phyloP scores from a whole-genome alignment of 2,329 filamentous ascomycete genomes.

The Apiospora pterosperma region DNA sequence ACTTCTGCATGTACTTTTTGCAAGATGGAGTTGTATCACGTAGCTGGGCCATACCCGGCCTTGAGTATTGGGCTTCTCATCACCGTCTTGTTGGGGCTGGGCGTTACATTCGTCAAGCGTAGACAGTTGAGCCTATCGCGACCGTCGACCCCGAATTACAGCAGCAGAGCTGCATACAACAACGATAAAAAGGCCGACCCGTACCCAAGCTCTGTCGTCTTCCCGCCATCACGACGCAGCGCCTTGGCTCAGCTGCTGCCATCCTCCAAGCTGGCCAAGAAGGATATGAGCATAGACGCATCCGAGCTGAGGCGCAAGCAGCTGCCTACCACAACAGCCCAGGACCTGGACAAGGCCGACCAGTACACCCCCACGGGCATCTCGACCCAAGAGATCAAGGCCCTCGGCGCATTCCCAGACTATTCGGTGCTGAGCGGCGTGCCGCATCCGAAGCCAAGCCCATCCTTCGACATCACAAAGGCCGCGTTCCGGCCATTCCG shows the following conservation, averaged over 20 bases:
- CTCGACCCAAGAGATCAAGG: conserved; percentile 64
- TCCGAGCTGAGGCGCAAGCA: conserved; percentile 5
- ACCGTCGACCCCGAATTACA: neutral
- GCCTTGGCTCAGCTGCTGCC: conserved; percentile 7
- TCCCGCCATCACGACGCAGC: conserved; percentile 8
- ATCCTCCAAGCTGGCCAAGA: neutral
- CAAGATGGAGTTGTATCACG: neutral
- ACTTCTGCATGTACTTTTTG: neutral
- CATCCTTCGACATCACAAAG: conserved; percentile 63
- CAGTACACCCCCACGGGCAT: conserved; percentile 45
- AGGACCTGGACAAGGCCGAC: conserved; percentile 1
- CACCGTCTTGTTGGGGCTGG: neutral
- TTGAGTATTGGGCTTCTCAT: neutral
- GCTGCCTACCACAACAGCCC: conserved; percentile 1
- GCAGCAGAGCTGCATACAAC: neutral
- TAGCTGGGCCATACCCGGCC: neutral
- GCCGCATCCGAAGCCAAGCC: conserved; percentile 62
- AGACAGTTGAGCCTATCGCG: neutral
- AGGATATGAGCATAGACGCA: neutral
- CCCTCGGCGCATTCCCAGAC: conserved; percentile 74
- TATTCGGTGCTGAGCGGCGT: conserved; percentile 74
- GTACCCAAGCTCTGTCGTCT: conserved; percentile 3
- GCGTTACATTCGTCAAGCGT: neutral
- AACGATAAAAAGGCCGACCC: conserved; percentile 6
- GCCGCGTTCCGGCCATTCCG: conserved; percentile 73